phyloP scores from a whole-genome alignment of 1,139 yeast genomes.

The Sugiyamaella castrensis region DNA sequence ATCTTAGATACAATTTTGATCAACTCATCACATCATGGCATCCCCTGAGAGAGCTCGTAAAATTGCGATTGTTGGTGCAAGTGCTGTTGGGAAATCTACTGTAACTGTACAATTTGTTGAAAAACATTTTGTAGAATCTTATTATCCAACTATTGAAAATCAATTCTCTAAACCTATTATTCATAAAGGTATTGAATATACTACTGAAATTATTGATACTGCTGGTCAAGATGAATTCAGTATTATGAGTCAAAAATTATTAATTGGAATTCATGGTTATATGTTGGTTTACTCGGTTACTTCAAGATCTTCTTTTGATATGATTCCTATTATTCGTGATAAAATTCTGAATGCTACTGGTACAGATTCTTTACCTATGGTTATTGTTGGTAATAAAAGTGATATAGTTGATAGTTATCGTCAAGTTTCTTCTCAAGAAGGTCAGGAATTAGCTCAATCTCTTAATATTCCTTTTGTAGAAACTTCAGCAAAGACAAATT shows the following conservation, averaged over 20 bases:
- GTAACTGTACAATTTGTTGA: constrained; percentile 85
- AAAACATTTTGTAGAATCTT: constrained; percentile 82
- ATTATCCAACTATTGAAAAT: constrained; percentile 91
- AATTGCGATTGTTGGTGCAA: constrained; percentile 83
- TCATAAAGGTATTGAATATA: constrained; percentile 72
- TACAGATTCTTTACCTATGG: constrained; percentile 69
- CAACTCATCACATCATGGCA: constrained; percentile 5
- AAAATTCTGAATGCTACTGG: constrained; percentile 79
- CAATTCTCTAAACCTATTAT: constrained; percentile 73
- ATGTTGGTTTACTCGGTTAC: constrained; percentile 80
- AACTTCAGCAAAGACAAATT: constrained; percentile 75
- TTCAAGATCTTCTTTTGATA: constrained; percentile 73
- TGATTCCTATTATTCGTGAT: constrained; percentile 74
- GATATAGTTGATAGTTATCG: constrained; percentile 61
- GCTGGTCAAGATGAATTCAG: constrained; percentile 92
- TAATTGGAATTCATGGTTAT: constrained; percentile 84
- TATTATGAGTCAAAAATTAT: constrained; percentile 75
- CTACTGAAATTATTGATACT: constrained; percentile 84
- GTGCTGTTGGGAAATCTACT: constrained; percentile 89
- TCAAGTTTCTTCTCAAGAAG: constrained; percentile 65
- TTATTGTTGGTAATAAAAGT: constrained; percentile 79
- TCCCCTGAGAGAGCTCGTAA: constrained; percentile 55
- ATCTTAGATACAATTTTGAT: too few species aligned
- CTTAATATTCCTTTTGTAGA: constrained; percentile 70
- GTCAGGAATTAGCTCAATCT: constrained; percentile 57